These are phyloP conservation scores for Hygrophila difformis DNA, from an alignment of 257 asterid species.

Conservation along the genomic window DNA sequence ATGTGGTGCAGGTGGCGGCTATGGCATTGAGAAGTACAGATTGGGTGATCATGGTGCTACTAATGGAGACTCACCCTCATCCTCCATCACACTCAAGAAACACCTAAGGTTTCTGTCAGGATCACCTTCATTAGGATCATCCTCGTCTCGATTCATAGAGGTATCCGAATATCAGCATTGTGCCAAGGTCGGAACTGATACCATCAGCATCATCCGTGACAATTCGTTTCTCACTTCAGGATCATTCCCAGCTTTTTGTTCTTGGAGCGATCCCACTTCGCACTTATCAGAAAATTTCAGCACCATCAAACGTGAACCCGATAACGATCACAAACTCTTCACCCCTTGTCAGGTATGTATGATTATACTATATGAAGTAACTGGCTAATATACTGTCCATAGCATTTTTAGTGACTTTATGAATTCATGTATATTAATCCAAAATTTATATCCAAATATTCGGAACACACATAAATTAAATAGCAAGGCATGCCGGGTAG, in stretches of 20 bases:
- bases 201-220: conserved; percentile 19
- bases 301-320: conserved; percentile 55
- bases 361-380: no score
- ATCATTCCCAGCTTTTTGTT: conserved; percentile 30
- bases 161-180: conserved; percentile 9
- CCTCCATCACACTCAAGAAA: no score
- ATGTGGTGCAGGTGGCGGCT: no score
- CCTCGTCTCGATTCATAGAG: conserved; percentile 41
- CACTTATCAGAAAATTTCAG: conserved; percentile 34
- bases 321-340: conserved; percentile 28
- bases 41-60: no score
- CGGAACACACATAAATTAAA: not conserved
- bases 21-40: no score
- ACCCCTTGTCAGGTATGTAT: conserved; percentile 31
- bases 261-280: conserved; percentile 56
- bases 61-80: no score
- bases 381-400: no score
- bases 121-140: conserved; percentile 41
- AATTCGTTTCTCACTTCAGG: conserved; percentile 31
- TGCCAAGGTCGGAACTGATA: conserved; percentile 22
- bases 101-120: not conserved
- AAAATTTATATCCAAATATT: not conserved
- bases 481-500: conserved; percentile 38
- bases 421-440: no score
- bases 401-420: no score